Percentiles rank a stretch among this genome's conserved stretches.
These are phyloP conservation scores for Penicillium atrosanguineum DNA, from an alignment of 495 filamentous ascomycete species.

Conservation along the genomic window DNA sequence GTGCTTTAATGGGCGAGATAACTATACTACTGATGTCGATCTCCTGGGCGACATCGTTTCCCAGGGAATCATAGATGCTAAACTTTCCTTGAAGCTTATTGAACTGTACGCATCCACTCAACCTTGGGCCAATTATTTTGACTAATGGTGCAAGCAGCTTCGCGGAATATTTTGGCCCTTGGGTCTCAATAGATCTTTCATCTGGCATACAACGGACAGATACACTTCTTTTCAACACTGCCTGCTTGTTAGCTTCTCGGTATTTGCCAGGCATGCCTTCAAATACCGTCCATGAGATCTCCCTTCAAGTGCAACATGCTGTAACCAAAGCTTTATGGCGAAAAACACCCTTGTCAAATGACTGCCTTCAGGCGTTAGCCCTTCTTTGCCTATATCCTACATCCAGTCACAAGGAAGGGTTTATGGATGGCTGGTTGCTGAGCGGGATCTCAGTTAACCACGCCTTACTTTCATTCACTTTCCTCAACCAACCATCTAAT, in stretches of 20 bases:
- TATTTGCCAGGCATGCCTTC: slow-evolving; percentile 36
- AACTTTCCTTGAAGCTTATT: slow-evolving; percentile 36
- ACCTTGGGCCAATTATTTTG: not conserved
- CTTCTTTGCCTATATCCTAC: slow-evolving; percentile 39
- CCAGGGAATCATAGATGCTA: slow-evolving; percentile 34
- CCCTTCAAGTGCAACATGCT: slow-evolving; percentile 36
- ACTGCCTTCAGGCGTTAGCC: slow-evolving; percentile 36
- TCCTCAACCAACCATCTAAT: slow-evolving; percentile 24
- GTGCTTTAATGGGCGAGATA: slow-evolving; percentile 32
- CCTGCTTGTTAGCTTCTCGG: slow-evolving; percentile 39
- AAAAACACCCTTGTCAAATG: slow-evolving; percentile 31
- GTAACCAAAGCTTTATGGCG: slow-evolving; percentile 35
- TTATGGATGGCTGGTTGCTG: slow-evolving; percentile 43
- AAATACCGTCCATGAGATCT: slow-evolving; percentile 31
- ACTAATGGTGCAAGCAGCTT: slow-evolving; percentile 24
- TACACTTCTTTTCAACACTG: slow-evolving; percentile 39
- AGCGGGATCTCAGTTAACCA: slow-evolving; percentile 44
- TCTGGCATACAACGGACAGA: slow-evolving; percentile 29
- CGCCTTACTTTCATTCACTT: slow-evolving; percentile 34
- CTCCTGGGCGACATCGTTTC: slow-evolving; percentile 30
- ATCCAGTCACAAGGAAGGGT: slow-evolving; percentile 34
- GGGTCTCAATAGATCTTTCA: slow-evolving; percentile 34
- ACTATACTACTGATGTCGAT: slow-evolving; percentile 21
- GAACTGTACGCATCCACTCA: slow-evolving; percentile 27
- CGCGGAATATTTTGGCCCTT: slow-evolving; percentile 36